Evolutionary conservation across 306 rosid genomes (phyloP).

Genomic region (Acacia melanoxylon): DNA sequence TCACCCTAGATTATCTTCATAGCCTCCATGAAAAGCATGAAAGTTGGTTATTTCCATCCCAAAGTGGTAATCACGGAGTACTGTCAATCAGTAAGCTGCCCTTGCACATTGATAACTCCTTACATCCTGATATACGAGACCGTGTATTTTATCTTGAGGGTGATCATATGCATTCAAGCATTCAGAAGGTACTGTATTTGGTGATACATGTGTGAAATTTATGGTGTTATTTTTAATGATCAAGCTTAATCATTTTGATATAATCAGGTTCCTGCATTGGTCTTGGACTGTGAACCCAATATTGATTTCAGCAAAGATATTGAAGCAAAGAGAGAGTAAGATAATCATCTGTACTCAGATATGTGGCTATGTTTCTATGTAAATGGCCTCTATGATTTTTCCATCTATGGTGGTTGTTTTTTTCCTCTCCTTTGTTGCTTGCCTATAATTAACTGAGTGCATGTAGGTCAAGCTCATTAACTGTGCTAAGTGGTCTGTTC

Average conservation of each 20-base stretch:
- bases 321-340: constrained; percentile 96
- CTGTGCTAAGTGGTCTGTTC: neutral
- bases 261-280: constrained; percentile 93
- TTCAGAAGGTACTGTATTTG: constrained; percentile 73
- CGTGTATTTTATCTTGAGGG: constrained; percentile 96
- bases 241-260: constrained; percentile 25
- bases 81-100: constrained; percentile 72
- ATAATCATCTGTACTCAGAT: constrained; percentile 23
- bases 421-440: neutral
- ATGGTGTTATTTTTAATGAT: neutral
- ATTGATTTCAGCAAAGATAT: constrained; percentile 94
- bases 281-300: constrained; percentile 97
- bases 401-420: neutral
- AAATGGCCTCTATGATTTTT: neutral
- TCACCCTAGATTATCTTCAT: constrained; percentile 73
- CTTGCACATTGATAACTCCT: constrained; percentile 62
- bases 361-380: neutral
- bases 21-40: constrained; percentile 95
- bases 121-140: constrained; percentile 84
- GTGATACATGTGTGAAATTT: constrained; percentile 14
- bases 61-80: constrained; percentile 81
- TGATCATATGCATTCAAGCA: constrained; percentile 95
- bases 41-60: constrained; percentile 89
- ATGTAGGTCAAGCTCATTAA: neutral
- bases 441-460: neutral